Evolutionary conservation across 2,329 filamentous ascomycete species (phyloP).

Genomic region (Fusarium globosum): DNA sequence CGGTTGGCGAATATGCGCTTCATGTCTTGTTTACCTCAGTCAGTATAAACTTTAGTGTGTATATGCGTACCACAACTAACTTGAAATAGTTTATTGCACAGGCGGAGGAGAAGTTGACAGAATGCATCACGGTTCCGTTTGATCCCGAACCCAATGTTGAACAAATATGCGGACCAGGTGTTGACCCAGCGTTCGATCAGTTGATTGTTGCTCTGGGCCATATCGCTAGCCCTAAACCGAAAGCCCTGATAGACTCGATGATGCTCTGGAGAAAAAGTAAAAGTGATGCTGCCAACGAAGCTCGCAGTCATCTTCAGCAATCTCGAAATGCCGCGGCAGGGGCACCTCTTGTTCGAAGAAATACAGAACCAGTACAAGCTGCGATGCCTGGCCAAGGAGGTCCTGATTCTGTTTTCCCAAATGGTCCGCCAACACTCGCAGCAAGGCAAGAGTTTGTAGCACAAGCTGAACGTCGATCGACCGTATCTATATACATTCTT

Average conservation of each 20-base stretch:
- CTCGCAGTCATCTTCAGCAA: conserved; percentile 68
- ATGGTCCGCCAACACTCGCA: conserved; percentile 54
- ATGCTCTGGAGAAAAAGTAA: conserved; percentile 99
- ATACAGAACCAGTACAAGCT: conserved; percentile 76
- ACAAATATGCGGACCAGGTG: conserved; percentile 87
- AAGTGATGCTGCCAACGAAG: conserved; percentile 84
- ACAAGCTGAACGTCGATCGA: conserved; percentile 88
- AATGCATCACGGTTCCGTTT: conserved; percentile 82
- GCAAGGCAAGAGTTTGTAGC: conserved; percentile 77
- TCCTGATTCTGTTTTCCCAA: conserved; percentile 48
- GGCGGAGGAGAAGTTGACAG: conserved; percentile 95
- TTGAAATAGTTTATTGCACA: conserved; percentile 82
- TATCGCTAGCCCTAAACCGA: conserved; percentile 93
- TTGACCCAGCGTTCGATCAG: conserved; percentile 91
- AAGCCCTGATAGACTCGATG: conserved; percentile 93
- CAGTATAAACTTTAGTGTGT: conserved; percentile 48
- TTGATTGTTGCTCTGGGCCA: conserved; percentile 93
- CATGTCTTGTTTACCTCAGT: conserved; percentile 96
- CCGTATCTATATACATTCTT: conserved; percentile 94
- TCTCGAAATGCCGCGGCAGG: conserved; percentile 56
- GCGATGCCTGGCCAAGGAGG: conserved; percentile 41
- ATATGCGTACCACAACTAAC: conserved; percentile 25
- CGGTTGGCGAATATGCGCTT: conserved; percentile 96
- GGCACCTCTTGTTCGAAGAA: conserved; percentile 71
- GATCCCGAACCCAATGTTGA: conserved; percentile 88